phyloP scores from a whole-genome alignment of 2,329 filamentous ascomycete species.

The Neofusicoccum umdonicola region DNA sequence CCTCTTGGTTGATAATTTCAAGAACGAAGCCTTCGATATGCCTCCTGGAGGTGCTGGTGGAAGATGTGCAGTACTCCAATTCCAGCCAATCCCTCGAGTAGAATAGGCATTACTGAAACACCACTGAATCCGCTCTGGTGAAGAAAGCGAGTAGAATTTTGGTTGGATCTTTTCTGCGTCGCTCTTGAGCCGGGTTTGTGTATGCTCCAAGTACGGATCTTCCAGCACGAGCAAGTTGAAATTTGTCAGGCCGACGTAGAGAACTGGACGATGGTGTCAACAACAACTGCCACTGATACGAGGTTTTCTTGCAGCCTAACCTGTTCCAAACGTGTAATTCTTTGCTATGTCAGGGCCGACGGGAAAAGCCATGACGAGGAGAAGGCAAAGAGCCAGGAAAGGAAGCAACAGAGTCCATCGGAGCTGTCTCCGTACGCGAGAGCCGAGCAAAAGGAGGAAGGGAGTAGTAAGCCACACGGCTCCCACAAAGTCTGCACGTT shows the following conservation, averaged over 20 bases:
- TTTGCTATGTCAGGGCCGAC: not conserved
- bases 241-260: not conserved
- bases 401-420: no score
- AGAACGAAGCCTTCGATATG: no score
- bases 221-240: not conserved
- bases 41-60: not conserved
- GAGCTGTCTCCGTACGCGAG: not conserved
- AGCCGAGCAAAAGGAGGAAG: not conserved
- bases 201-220: not conserved
- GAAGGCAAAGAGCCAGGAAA: not conserved
- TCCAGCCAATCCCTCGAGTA: not conserved
- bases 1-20: not conserved
- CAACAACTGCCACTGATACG: no score
- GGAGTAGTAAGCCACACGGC: not conserved
- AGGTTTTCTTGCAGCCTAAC: not conserved
- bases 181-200: not conserved
- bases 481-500: not conserved
- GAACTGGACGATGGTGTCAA: not conserved
- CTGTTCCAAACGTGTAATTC: not conserved
- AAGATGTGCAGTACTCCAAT: not conserved
- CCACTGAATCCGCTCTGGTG: not conserved
- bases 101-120: not conserved
- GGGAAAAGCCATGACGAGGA: not conserved
- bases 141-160: not conserved
- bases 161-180: no score